These are phyloP conservation scores for Medicago ruthenica DNA, from an alignment of 306 rosid species.

Conservation along the genomic window DNA sequence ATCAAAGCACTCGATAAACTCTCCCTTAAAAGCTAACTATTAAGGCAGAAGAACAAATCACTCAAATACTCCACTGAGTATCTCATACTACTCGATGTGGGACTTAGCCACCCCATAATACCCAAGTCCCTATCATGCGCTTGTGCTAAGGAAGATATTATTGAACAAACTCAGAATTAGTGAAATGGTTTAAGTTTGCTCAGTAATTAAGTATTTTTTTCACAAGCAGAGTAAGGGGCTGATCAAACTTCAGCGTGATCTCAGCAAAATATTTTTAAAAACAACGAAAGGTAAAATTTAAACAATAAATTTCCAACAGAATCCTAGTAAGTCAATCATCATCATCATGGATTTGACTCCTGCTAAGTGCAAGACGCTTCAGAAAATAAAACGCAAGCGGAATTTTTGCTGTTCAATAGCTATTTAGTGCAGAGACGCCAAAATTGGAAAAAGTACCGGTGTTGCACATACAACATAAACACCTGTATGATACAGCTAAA, in stretches of 20 bases:
- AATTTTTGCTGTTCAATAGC: neutral
- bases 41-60: neutral
- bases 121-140: neutral
- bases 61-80: neutral
- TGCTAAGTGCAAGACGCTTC: neutral
- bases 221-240: neutral
- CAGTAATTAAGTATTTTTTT: neutral
- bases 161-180: neutral
- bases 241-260: slow-evolving; percentile 3
- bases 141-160: neutral
- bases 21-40: neutral
- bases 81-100: neutral
- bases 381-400: neutral
- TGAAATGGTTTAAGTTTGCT: neutral
- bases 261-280: neutral
- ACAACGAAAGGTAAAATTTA: neutral
- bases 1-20: neutral
- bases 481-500: neutral
- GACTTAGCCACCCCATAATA: neutral
- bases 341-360: slow-evolving; percentile 20
- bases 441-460: neutral
- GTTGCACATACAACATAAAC: neutral
- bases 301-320: slow-evolving; percentile 14
- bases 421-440: neutral
- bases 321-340: slow-evolving; percentile 9